A percentile compares a stretch with the other conserved stretches of the same genome.
phyloP scores from a whole-genome alignment of 805 yeast species.

The Candida nonsorbophila region DNA sequence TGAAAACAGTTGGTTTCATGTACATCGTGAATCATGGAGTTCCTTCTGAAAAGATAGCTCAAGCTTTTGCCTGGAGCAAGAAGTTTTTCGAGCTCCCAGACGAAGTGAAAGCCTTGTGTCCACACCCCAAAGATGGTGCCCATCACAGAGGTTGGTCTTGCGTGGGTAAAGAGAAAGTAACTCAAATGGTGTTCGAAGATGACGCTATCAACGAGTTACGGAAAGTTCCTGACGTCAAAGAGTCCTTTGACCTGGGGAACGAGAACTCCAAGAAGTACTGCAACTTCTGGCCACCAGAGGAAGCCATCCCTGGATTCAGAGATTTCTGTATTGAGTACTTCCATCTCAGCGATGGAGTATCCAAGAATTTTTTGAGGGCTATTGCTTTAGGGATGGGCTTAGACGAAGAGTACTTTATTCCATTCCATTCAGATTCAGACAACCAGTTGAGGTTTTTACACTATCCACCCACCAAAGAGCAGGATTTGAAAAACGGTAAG shows the following conservation, averaged over 20 bases:
- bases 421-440: slow-evolving; percentile 13
- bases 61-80: slow-evolving; percentile 15
- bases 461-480: slow-evolving; percentile 15
- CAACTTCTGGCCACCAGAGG: slow-evolving; percentile 20
- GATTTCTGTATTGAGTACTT: slow-evolving; percentile 12
- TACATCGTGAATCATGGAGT: slow-evolving; percentile 17
- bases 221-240: slow-evolving; percentile 20
- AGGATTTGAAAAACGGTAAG: slow-evolving; percentile 9
- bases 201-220: slow-evolving; percentile 16
- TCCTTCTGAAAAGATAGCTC: slow-evolving; percentile 7
- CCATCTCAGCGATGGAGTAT: slow-evolving; percentile 10
- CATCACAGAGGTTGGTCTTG: slow-evolving; percentile 16
- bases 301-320: slow-evolving; percentile 17
- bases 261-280: slow-evolving; percentile 15
- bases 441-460: slow-evolving; percentile 15
- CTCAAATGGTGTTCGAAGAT: slow-evolving; percentile 19
- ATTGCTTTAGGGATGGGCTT: slow-evolving; percentile 15
- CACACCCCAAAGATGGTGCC: slow-evolving; percentile 15
- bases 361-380: slow-evolving; percentile 12
- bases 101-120: slow-evolving; percentile 16
- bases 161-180: slow-evolving; percentile 15
- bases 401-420: slow-evolving; percentile 12
- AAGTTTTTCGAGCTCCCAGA: slow-evolving; percentile 11
- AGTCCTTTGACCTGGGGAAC: slow-evolving; percentile 23
- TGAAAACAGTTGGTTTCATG: slow-evolving; percentile 17